Evolutionary conservation across 148 eudicot genomes (phyloP).

Genomic region (Silene latifolia): DNA sequence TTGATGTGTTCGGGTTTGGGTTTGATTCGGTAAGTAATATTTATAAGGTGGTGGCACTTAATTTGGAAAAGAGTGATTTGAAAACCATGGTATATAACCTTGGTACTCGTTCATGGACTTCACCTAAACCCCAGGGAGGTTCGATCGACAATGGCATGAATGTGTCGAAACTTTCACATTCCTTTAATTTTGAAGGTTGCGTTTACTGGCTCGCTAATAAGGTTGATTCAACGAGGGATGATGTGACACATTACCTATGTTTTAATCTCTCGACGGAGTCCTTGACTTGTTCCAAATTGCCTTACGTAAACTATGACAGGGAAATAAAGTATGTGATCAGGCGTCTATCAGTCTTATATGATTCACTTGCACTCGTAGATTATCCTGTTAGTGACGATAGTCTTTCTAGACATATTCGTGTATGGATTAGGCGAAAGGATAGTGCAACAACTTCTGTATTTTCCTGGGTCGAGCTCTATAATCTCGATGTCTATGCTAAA

Average conservation of each 20-base stretch:
- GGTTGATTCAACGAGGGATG: rapidly evolving
- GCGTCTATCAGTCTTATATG: not conserved
- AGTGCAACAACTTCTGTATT: not conserved
- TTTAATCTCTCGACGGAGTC: not conserved
- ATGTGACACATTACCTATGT: not conserved
- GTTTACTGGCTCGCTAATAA: not conserved
- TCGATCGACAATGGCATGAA: not conserved
- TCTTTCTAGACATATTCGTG: not conserved
- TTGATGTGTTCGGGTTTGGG: not conserved
- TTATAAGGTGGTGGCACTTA: not conserved
- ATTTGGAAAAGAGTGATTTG: not conserved
- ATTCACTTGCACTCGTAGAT: not conserved
- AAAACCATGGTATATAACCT: slow-evolving; percentile 5
- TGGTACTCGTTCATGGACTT: not conserved
- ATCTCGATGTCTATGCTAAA: too few species aligned
- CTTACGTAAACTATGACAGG: not conserved
- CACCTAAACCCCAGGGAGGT: not conserved
- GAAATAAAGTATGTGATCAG: not conserved
- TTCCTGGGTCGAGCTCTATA: not conserved
- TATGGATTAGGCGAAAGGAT: not conserved
- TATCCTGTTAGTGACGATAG: too few species aligned
- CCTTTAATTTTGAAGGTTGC: not conserved
- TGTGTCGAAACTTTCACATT: not conserved
- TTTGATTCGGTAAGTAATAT: not conserved
- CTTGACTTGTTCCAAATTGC: not conserved